Conservation (phyloP, 371 early-diverging fungal genomes). For the Chytridium lagenaria region DNA sequence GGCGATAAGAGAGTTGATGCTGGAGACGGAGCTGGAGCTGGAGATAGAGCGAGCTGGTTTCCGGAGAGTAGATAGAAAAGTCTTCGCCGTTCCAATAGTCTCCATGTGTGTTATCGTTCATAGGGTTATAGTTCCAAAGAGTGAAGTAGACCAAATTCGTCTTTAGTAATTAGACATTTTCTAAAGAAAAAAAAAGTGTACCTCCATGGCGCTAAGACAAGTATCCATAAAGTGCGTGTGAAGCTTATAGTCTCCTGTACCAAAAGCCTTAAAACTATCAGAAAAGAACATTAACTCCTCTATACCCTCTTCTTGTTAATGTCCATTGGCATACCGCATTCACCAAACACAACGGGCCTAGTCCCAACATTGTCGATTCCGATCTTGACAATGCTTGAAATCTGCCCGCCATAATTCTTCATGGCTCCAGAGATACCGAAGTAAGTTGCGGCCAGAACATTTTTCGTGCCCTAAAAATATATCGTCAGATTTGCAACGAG, state of each 20-base stretch:
- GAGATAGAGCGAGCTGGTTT: slow-evolving; percentile 18
- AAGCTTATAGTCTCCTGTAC: slow-evolving; percentile 69
- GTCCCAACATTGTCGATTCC: slow-evolving; percentile 70
- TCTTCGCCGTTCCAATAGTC: slow-evolving; percentile 93
- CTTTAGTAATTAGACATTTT: too few species aligned
- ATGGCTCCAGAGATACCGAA: slow-evolving; percentile 80
- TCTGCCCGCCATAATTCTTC: slow-evolving; percentile 76
- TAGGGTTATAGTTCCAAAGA: slow-evolving; percentile 84
- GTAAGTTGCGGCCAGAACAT: slow-evolving; percentile 75
- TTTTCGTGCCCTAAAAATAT: slow-evolving; percentile 57
- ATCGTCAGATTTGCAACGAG: not conserved
- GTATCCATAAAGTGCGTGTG: slow-evolving; percentile 79
- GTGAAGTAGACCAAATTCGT: slow-evolving; percentile 76
- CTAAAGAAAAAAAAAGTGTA: too few species aligned
- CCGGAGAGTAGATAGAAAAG: slow-evolving; percentile 76
- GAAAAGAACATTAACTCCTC: not conserved
- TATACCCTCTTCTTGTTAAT: slow-evolving; percentile 63
- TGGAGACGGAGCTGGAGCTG: not conserved
- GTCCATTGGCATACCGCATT: slow-evolving; percentile 89
- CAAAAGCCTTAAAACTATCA: slow-evolving; percentile 55
- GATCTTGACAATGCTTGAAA: slow-evolving; percentile 66
- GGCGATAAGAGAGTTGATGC: slow-evolving; percentile 9
- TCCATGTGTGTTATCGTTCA: slow-evolving; percentile 68
- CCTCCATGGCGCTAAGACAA: slow-evolving; percentile 74
- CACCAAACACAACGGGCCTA: slow-evolving; percentile 75